Conservation (phyloP, 352 stramenopile genomes). For the Phytophthora agathidicida region DNA sequence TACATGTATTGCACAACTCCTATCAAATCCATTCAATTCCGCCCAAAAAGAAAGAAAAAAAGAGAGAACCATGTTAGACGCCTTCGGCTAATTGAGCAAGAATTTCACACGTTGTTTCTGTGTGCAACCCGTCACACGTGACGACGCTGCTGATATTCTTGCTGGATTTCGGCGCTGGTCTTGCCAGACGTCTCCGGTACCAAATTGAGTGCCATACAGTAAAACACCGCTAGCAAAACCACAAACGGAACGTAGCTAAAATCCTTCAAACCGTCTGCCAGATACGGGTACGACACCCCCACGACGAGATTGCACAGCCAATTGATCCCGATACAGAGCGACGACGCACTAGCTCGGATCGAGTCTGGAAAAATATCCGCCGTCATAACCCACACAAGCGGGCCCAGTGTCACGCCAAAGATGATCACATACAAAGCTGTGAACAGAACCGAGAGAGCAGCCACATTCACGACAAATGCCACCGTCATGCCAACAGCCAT, state of each 20-base stretch:
- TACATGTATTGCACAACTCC: no score
- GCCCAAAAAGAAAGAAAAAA: no score
- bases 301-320: conserved; percentile 63
- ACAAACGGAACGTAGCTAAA: conserved; percentile 60
- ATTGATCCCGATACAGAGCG: conserved; percentile 42
- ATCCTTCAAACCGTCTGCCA: conserved; percentile 41
- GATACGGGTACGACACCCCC: conserved; percentile 60
- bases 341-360: conserved; percentile 25
- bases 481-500: conserved; percentile 59
- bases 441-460: conserved; percentile 53
- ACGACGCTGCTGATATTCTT: conserved; percentile 31
- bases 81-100: no score
- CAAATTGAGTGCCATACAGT: conserved; percentile 38
- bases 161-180: conserved; percentile 64
- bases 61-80: no score
- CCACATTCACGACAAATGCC: conserved; percentile 43
- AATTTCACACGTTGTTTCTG: no score
- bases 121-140: not conserved
- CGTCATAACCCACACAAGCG: conserved; percentile 30
- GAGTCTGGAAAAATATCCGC: conserved; percentile 30
- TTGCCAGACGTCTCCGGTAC: conserved; percentile 71
- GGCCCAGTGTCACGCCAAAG: conserved; percentile 27
- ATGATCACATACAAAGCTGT: conserved; percentile 48
- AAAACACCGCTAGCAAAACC: conserved; percentile 45
- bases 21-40: no score